Evolutionary conservation across 2,329 filamentous ascomycete species (phyloP).

Genomic region (Curvularia lunata): DNA sequence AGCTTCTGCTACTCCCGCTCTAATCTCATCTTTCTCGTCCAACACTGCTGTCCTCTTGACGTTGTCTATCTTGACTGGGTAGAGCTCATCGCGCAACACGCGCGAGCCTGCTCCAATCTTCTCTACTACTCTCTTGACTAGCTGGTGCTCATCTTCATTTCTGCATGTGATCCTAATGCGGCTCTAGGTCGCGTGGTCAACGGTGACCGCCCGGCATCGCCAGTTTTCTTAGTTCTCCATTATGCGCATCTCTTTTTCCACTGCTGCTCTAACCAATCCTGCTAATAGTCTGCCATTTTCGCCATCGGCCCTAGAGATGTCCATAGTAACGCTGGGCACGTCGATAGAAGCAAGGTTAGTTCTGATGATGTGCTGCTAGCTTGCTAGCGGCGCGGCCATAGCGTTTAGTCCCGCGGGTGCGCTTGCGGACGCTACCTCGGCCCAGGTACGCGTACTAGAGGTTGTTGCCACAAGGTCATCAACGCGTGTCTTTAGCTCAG

Average conservation of each 20-base stretch:
- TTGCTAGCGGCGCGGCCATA: too few relatives aligned
- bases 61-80: slow-evolving; percentile 11
- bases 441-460: slow-evolving; percentile 10
- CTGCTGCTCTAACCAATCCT: background rate
- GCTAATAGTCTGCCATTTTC: slow-evolving; percentile 14
- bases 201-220: slow-evolving; percentile 16
- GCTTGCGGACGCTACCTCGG: slow-evolving; percentile 9
- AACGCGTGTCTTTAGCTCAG: slow-evolving; percentile 14
- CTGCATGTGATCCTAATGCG: slow-evolving; percentile 14
- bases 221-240: slow-evolving; percentile 11
- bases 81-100: slow-evolving; percentile 14
- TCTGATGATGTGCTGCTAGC: too few relatives aligned
- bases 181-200: slow-evolving; percentile 14
- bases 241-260: slow-evolving; percentile 11
- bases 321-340: too few relatives aligned
- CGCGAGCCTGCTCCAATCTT: slow-evolving; percentile 15
- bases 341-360: too few relatives aligned
- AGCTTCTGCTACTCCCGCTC: too few relatives aligned
- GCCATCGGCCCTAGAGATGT: slow-evolving; percentile 14
- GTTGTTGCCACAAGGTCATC: slow-evolving; percentile 12
- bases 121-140: slow-evolving; percentile 9
- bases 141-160: too few relatives aligned
- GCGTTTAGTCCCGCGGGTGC: too few relatives aligned
- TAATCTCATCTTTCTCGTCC: slow-evolving; percentile 3
- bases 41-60: slow-evolving; percentile 14